Percentiles rank a stretch among this genome's conserved stretches.
Evolutionary conservation across 768 basidiomycete species (phyloP).

Genomic region (Macrolepiota fuliginosa): DNA sequence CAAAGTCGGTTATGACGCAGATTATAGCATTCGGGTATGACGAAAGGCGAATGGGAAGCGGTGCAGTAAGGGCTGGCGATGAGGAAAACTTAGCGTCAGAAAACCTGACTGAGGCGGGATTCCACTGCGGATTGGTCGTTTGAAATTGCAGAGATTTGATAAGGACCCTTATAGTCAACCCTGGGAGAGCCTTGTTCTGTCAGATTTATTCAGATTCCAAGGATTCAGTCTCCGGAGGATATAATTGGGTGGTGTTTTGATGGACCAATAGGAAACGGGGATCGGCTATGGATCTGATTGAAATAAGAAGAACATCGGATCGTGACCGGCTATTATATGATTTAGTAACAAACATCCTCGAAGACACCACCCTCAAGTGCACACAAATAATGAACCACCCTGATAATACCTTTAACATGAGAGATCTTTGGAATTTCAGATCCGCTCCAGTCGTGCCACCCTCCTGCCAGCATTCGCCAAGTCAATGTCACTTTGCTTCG

Average conservation of each 20-base stretch:
- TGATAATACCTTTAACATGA: conserved; percentile 23
- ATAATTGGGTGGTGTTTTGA: conserved; percentile 1
- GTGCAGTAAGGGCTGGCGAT: neutral
- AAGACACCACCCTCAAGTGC: conserved; percentile 20
- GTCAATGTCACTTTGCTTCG: conserved; percentile 30
- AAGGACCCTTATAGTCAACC: conserved; percentile 1
- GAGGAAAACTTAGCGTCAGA: neutral
- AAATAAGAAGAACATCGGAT: conserved; percentile 7
- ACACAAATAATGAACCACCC: conserved; percentile 21
- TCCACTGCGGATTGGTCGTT: neutral
- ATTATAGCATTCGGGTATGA: too few relatives aligned
- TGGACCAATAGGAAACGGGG: neutral
- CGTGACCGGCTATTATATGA: conserved; percentile 28
- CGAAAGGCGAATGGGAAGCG: neutral
- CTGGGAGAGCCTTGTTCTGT: conserved; percentile 1
- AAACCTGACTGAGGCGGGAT: neutral
- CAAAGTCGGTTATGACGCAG: too few relatives aligned
- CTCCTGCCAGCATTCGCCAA: conserved; percentile 29
- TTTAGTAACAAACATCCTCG: conserved; percentile 27
- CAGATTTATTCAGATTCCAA: conserved; percentile 4
- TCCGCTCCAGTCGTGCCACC: conserved; percentile 38
- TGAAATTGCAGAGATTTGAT: neutral
- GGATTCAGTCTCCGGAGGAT: conserved; percentile 1
- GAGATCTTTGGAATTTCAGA: conserved; percentile 37
- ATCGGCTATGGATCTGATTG: neutral